Conservation (phyloP, 768 basidiomycete genomes). For the Nidula microcarpa region DNA sequence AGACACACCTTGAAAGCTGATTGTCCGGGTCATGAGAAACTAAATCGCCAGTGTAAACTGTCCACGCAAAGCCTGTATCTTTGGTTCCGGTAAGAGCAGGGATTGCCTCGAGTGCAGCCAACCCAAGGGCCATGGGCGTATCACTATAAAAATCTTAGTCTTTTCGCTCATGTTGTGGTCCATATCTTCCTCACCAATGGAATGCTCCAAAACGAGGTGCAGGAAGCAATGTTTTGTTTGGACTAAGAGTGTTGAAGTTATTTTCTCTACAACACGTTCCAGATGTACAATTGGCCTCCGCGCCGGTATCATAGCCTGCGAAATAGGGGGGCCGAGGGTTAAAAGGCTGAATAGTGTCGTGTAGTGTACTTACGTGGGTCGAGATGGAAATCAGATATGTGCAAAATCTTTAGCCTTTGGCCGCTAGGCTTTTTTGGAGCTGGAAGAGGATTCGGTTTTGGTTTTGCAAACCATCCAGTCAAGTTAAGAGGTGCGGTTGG, state of each 20-base stretch:
- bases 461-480: conserved; percentile 71
- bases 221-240: conserved; percentile 44
- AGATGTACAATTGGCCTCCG: conserved; percentile 70
- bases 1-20: conserved; percentile 53
- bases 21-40: conserved; percentile 69
- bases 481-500: conserved; percentile 58
- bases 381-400: conserved; percentile 75
- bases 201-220: conserved; percentile 72
- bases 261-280: conserved; percentile 63
- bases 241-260: conserved; percentile 45
- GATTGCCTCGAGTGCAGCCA: conserved; percentile 63
- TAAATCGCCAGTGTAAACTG: conserved; percentile 71
- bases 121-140: conserved; percentile 55
- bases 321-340: background rate
- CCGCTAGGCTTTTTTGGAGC: conserved; percentile 55
- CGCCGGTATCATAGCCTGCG: conserved; percentile 61
- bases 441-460: conserved; percentile 71
- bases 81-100: conserved; percentile 62
- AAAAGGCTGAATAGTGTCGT: background rate
- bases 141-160: conserved; percentile 37
- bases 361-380: conserved; percentile 53
- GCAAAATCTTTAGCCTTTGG: conserved; percentile 65
- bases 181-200: conserved; percentile 37
- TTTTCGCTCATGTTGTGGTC: background rate
- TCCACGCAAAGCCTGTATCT: conserved; percentile 59